Conservation (phyloP, 768 basidiomycete species). For the Suillus alpinus region DNA sequence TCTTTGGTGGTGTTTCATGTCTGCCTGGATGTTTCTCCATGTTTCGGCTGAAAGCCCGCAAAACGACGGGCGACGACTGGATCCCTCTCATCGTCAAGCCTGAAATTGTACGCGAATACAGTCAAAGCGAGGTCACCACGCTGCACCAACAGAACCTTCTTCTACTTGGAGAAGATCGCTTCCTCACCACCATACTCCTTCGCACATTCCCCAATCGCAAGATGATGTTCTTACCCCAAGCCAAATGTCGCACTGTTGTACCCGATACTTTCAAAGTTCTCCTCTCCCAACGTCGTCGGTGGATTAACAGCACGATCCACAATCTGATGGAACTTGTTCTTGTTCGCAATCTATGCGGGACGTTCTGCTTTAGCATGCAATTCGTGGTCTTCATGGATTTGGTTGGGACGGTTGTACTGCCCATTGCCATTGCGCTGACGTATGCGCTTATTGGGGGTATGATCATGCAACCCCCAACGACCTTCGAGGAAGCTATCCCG, state of each 20-base stretch:
- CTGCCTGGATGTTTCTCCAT: constrained; percentile 99
- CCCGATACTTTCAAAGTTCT: constrained; percentile 93
- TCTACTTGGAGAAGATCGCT: constrained; percentile 96
- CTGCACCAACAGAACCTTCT: constrained; percentile 98
- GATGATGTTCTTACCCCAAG: constrained; percentile 99
- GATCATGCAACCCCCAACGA: constrained; percentile 73
- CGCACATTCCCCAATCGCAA: constrained; percentile 98
- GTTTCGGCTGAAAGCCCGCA: constrained; percentile 96
- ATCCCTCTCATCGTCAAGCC: constrained; percentile 95
- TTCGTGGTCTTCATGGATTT: constrained; percentile 99
- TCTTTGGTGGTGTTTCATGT: constrained; percentile 99
- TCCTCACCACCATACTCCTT: constrained; percentile 93
- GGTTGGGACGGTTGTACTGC: constrained; percentile 86
- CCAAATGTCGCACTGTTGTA: constrained; percentile 90
- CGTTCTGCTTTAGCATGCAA: constrained; percentile 99
- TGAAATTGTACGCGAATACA: constrained; percentile 96
- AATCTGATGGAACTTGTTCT: constrained; percentile 98
- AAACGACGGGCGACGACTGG: constrained; percentile 90
- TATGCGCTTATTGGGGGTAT: constrained; percentile 84
- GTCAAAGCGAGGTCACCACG: constrained; percentile 89
- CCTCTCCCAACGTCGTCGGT: constrained; percentile 94
- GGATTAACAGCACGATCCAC: constrained; percentile 99
- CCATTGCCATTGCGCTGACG: constrained; percentile 89
- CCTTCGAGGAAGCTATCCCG: constrained; percentile 92
- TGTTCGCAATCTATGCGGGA: constrained; percentile 95